These are phyloP conservation scores for Backusella tarrabulga DNA, from an alignment of 192 early-diverging fungal genomes.

Conservation along the genomic window DNA sequence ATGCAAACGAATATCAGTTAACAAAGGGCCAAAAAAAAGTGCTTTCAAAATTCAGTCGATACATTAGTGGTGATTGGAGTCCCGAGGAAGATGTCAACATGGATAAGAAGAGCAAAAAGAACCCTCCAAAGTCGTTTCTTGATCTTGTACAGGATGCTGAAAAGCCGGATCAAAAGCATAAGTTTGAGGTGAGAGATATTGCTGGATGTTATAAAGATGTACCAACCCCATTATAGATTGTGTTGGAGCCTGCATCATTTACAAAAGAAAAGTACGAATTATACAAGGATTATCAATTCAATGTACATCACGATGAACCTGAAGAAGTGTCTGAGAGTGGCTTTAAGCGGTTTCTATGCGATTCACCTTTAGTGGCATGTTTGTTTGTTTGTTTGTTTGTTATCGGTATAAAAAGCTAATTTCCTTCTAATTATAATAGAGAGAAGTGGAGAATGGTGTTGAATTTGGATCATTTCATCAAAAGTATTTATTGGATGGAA, in stretches of 20 bases:
- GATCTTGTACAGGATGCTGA: constrained; percentile 2
- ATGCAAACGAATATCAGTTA: constrained; percentile 50
- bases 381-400: background rate
- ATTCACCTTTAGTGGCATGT: constrained; percentile 63
- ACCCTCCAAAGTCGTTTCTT: constrained; percentile 9
- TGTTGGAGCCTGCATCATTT: constrained; percentile 64
- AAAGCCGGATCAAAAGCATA: background rate
- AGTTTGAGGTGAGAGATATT: background rate
- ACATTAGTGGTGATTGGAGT: constrained; percentile 41
- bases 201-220: background rate
- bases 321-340: constrained; percentile 44
- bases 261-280: constrained; percentile 73
- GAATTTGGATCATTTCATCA: constrained; percentile 86
- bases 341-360: constrained; percentile 73
- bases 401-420: background rate
- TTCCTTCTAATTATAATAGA: background rate
- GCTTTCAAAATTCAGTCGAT: constrained; percentile 61
- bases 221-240: constrained; percentile 36
- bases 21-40: constrained; percentile 69
- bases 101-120: constrained; percentile 21
- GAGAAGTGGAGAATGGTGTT: background rate
- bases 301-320: constrained; percentile 75
- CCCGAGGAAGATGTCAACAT: constrained; percentile 5
- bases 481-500: constrained; percentile 83
- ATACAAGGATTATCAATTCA: constrained; percentile 79